Base-by-base conservation (phyloP, 164 flowering plant species). In the Annona squamosa region DNA sequence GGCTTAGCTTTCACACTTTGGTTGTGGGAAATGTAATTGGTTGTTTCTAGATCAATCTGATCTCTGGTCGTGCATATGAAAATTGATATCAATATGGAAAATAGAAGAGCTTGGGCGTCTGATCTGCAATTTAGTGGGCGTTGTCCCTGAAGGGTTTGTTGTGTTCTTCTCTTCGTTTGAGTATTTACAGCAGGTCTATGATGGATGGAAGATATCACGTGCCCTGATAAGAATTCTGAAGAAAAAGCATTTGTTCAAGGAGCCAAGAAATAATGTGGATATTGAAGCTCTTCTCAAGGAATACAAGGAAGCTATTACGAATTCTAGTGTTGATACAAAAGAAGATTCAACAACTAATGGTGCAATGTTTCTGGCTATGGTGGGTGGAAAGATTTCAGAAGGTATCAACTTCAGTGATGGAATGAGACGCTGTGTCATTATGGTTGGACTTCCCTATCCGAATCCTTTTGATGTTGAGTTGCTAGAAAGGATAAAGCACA, bases 361-460 rank as follows among this genome's bases (percentile, higher is more conserved):
- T 77, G 99, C 97, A 37, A 64, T 93, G 46, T 88, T 94, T 56
- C 77, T 92, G 70, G 99, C 99, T 69, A 88, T 96, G 57, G 99
- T 96, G 72, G 99, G 99, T 41, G 99, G 98, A 56, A 95, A 95
- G 81, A 83, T 95, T 79, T 93, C 99, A 61, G 99, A 95, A 83
- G 97, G 98, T 52, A 93, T 95, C 75, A 95, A 95, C 83, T 92
- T 96, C 76, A 96, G 95, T 76, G 99, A 95, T 81, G 97, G 99
- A 74, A 87, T 91, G 91, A 93, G 97, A 46, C 82, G 98, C 77
- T 95, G 99, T 78, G 88, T 93, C 42, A 91, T 96, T 52, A 96
- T 96, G 99, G 93, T 93, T 72, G 99, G 99, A 48, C 83, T 95
- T 75, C 98, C 99, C 4, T 96, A 93, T 81, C 92, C 99, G 10